These are phyloP conservation scores for Graphiopsis chlorocephala DNA, from an alignment of 2,329 filamentous ascomycete species.

Conservation along the genomic window DNA sequence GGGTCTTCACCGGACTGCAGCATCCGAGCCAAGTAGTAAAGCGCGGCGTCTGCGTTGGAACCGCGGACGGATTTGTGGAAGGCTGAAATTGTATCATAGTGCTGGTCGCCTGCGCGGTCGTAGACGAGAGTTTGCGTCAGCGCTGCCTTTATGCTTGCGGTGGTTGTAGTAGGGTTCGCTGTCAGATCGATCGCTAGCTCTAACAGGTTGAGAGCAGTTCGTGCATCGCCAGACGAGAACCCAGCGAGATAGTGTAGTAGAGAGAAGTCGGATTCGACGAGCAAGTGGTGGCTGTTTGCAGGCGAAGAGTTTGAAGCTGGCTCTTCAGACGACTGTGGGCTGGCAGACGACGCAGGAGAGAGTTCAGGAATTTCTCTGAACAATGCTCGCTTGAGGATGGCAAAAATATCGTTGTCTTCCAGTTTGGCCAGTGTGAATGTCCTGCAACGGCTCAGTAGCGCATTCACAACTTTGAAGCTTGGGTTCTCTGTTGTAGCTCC, in stretches of 20 bases:
- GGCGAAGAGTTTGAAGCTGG: conserved; percentile 17
- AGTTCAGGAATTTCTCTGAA: conserved; percentile 51
- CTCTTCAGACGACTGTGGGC: conserved; percentile 23
- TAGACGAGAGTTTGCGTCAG: conserved; percentile 93
- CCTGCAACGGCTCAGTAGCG: conserved; percentile 82
- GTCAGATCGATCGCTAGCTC: conserved; percentile 83
- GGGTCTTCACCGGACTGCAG: conserved; percentile 92
- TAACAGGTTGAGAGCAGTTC: conserved; percentile 87
- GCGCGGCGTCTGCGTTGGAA: conserved; percentile 76
- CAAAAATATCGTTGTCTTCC: conserved; percentile 65
- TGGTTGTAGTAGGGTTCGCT: conserved; percentile 62
- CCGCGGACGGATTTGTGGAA: conserved; percentile 96
- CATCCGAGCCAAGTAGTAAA: conserved; percentile 97
- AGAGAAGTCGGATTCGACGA: conserved; percentile 66
- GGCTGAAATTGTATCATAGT: conserved; percentile 96
- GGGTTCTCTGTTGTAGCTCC: conserved; percentile 97
- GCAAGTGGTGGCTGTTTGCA: conserved; percentile 32
- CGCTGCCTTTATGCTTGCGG: conserved; percentile 72
- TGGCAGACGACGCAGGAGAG: conserved; percentile 38
- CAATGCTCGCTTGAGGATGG: conserved; percentile 75
- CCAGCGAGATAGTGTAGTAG: conserved; percentile 77
- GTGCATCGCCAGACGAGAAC: conserved; percentile 88
- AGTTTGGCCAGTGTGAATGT: conserved; percentile 84
- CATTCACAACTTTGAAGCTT: conserved; percentile 86
- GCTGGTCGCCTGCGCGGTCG: conserved; percentile 90